Evolutionary conservation across 345 rosid species (phyloP), one percentile per base, ranked within the genome.

Genomic region (Populus ilicifolia): DNA sequence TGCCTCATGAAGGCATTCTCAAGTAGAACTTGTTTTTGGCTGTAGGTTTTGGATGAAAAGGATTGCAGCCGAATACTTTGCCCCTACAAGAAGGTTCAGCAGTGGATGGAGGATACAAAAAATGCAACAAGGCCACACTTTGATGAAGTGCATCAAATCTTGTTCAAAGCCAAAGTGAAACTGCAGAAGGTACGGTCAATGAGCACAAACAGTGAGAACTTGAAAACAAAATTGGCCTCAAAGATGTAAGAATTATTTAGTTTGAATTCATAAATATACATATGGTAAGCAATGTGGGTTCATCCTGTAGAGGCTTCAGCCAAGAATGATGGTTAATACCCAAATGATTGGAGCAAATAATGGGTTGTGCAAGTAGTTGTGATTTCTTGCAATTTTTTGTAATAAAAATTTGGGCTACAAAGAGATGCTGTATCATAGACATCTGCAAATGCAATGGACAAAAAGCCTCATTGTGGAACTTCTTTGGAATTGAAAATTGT

Each of bases 91-190:
- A 91, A 89, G 86, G 92, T 94, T 67, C 86, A 82, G 72, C 84
- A 89, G 69, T 94, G 98, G 98, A 84, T 93, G 66, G 92, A 88
- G 80, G 80, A 79, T 78, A 91, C 95, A 25, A 92, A 82, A 77
- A 84, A 82, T 21, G 93, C 93, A 30, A 90, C 92, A 2, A 83
- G 75, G 67, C 96, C 97, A 64, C 89, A 91, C 81, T 94, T 94
- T 78, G 92, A 92, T 72, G 94, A 88, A 75, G 93, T 89, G 67
- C 93, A 91, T 77, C 70, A 88, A 65, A 35, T 69, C 77, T 82
- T 94, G 79, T 86, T 82, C 78, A 83, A 46, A 78, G 85, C 67
- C 76, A 90, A 88, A 82, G 86, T 67, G 18, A 79, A 18, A 38
- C 66, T 86, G 8, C 83, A 86, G 73, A 81, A 80, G 78, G 87